A percentile compares a stretch with the other conserved stretches of the same genome.
Evolutionary conservation across 371 early-diverging fungal genomes (phyloP).

Genomic region (Umbelopsis sp.): DNA sequence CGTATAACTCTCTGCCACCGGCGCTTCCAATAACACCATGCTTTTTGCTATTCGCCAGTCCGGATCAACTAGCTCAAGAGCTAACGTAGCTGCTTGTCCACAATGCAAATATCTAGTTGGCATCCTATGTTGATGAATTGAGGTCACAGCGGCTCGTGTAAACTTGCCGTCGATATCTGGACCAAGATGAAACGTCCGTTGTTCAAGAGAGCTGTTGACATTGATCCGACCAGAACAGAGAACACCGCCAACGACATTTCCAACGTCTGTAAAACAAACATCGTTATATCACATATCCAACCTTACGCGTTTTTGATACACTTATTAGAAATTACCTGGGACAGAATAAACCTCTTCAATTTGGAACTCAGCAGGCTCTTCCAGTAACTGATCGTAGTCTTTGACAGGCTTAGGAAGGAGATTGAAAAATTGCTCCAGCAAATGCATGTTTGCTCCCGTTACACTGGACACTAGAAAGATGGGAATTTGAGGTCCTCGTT

Average conservation of each 20-base stretch:
- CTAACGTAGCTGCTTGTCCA: constrained; percentile 87
- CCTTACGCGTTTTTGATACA: neutral
- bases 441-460: constrained; percentile 80
- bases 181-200: constrained; percentile 49
- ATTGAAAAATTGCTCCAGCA: constrained; percentile 76
- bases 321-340: constrained; percentile 72
- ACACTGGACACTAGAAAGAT: constrained; percentile 90
- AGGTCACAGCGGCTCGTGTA: constrained; percentile 62
- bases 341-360: constrained; percentile 88
- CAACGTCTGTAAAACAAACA: constrained; percentile 49
- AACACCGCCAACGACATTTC: constrained; percentile 59
- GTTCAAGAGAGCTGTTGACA: constrained; percentile 23
- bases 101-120: constrained; percentile 71
- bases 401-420: constrained; percentile 57
- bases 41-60: constrained; percentile 74
- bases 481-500: constrained; percentile 66
- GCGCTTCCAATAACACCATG: constrained; percentile 78
- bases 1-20: constrained; percentile 55
- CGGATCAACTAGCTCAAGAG: constrained; percentile 58
- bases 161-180: constrained; percentile 59
- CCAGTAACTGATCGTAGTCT: constrained; percentile 41
- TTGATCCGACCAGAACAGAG: constrained; percentile 54
- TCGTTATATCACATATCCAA: constrained; percentile 23
- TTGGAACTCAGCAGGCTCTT: constrained; percentile 75
- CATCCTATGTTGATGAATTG: constrained; percentile 88